Base-by-base conservation (phyloP, 805 yeast species). In the Saccharomycopsis sp. region DNA sequence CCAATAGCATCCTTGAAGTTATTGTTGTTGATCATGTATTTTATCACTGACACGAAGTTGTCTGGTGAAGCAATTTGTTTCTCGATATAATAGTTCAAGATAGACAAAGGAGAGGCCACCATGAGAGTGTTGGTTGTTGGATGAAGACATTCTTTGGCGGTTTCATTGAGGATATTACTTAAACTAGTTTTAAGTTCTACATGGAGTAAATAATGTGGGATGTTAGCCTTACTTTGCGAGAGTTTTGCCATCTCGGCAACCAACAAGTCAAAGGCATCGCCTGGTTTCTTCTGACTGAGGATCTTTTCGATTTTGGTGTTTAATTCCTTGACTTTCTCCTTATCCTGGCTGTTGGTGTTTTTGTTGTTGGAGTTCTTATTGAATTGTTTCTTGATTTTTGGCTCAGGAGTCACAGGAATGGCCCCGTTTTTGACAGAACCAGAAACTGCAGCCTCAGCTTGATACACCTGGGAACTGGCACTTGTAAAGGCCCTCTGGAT, bases 211-310 rank as follows among this genome's bases (percentile, higher is more conserved):
- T 20, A 25, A 22, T 34, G 15, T 42, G 38, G 25, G 24, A 22
- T 8, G 23, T 47, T 23, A 29, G 29, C 1, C 35, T 47, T 15
- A 25, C 38, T 41, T 22, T 38, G 49, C 52, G 54, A 54, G 22
- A 52, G 49, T 25, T 34, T 42, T 3, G 15, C 49, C 14, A 29
- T 15, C 22, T 19, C 17, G n/a, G 34, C 51, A 12, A 38, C 35
- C 24, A 55, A 42, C 25, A 41, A 50, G 12, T 58, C 60, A 42
- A 58, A 55, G 2, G 58, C 54, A 19, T 58, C 58, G 29, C 24
- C 47, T 22, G 57, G 52, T 29, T 29, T 29, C 38, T 29, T 29
- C 38, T 29, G 9, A 29, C 38, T 29, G 38, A 29, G 38, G 38
- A 29, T 29, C 12, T 29, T 29, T 12, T 29, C 38, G 38, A 29